Conservation (phyloP, 2,329 filamentous ascomycete species). For the Diaporthe sp. region DNA sequence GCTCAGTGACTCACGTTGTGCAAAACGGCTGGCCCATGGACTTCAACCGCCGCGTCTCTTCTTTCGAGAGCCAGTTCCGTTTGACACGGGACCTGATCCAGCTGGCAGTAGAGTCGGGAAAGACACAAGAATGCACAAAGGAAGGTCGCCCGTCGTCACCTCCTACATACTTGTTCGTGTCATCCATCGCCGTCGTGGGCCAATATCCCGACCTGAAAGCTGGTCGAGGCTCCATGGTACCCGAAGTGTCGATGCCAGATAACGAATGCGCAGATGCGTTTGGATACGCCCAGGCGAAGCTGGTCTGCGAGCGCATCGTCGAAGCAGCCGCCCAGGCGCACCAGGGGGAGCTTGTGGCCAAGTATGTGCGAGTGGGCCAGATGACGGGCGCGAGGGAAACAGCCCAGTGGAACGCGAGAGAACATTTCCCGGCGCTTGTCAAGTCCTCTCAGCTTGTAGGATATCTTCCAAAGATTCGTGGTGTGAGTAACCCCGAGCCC, state of each 20-base stretch:
- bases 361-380: slow-evolving; percentile 55
- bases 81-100: slow-evolving; percentile 59
- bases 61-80: slow-evolving; percentile 57
- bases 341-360: slow-evolving; percentile 46
- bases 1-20: slow-evolving; percentile 57
- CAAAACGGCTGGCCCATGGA: slow-evolving; percentile 60
- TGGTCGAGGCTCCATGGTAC: slow-evolving; percentile 38
- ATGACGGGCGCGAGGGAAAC: slow-evolving; percentile 57
- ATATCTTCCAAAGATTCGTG: slow-evolving; percentile 52
- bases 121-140: neutral
- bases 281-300: slow-evolving; percentile 53
- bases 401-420: slow-evolving; percentile 64
- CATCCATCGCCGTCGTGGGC: slow-evolving; percentile 49
- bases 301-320: slow-evolving; percentile 50
- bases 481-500: slow-evolving; percentile 33
- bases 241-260: slow-evolving; percentile 48
- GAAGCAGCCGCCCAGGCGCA: slow-evolving; percentile 45
- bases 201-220: slow-evolving; percentile 41
- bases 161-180: slow-evolving; percentile 45
- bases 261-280: slow-evolving; percentile 42
- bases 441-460: slow-evolving; percentile 59
- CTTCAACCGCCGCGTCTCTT: slow-evolving; percentile 56
- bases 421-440: slow-evolving; percentile 60
- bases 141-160: neutral
- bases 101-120: slow-evolving; percentile 41